Conservation (phyloP, 2,329 filamentous ascomycete species). For the Pseudonectria buxi region DNA sequence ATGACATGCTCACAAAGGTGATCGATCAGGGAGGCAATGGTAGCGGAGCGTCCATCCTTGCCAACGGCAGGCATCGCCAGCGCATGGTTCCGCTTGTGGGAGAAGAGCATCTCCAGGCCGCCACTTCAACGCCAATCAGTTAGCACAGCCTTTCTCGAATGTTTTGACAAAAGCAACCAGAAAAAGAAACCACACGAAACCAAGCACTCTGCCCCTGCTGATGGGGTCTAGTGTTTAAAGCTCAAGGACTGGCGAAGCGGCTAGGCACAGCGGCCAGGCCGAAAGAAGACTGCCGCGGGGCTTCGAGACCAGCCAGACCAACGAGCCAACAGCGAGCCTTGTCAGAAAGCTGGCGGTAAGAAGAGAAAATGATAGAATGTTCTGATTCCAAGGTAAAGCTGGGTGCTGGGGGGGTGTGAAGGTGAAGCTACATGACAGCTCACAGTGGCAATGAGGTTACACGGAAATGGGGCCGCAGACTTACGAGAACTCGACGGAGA, state of each 20-base stretch:
- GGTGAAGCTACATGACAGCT: slow-evolving; percentile 13
- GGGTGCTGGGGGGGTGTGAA: slow-evolving; percentile 6
- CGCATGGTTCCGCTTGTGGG: slow-evolving; percentile 67
- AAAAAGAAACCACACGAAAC: slow-evolving; percentile 3
- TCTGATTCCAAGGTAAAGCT: slow-evolving; percentile 2
- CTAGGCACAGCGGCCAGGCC: too few relatives aligned
- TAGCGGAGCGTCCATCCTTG: slow-evolving; percentile 54
- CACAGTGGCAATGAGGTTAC: slow-evolving; percentile 12
- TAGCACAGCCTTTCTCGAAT: slow-evolving; percentile 8
- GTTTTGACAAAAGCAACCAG: not conserved
- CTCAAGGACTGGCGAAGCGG: too few relatives aligned
- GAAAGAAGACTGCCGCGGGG: too few relatives aligned
- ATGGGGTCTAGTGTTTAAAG: not conserved
- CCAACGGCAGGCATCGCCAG: slow-evolving; percentile 61
- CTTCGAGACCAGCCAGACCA: too few relatives aligned
- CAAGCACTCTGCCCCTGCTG: not conserved
- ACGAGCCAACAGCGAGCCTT: too few relatives aligned
- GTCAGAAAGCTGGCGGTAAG: too few relatives aligned
- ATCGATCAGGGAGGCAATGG: slow-evolving; percentile 67
- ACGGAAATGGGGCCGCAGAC: slow-evolving; percentile 17
- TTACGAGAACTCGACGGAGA: slow-evolving; percentile 67
- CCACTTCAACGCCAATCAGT: slow-evolving; percentile 49
- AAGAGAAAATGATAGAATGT: too few relatives aligned
- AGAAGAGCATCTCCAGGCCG: slow-evolving; percentile 90
- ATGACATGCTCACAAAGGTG: slow-evolving; percentile 77